These are phyloP conservation scores for Fusarium annulatum DNA, from an alignment of 2,329 filamentous ascomycete genomes.

Conservation along the genomic window DNA sequence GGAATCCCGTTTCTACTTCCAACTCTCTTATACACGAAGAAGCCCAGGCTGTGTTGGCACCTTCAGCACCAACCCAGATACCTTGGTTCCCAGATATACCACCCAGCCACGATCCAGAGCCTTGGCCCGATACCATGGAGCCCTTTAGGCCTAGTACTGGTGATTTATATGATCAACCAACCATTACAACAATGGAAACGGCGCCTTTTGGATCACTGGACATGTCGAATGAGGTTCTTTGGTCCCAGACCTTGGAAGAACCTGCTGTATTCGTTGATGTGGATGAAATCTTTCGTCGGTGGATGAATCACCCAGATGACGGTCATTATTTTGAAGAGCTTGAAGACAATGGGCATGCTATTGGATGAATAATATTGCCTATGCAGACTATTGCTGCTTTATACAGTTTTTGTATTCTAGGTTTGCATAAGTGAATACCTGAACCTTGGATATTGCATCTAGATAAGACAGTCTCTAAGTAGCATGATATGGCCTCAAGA, in stretches of 20 bases:
- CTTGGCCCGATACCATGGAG: fast-evolving
- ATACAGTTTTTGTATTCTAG: background rate
- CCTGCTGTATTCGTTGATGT: fast-evolving
- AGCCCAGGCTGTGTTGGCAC: fast-evolving
- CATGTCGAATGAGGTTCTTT: background rate
- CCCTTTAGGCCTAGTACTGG: background rate
- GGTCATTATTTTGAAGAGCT: background rate
- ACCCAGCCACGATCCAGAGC: fast-evolving
- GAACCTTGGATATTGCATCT: background rate
- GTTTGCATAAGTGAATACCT: fast-evolving
- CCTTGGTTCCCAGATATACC: fast-evolving
- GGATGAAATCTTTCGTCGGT: fast-evolving
- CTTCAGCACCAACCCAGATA: fast-evolving
- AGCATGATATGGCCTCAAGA: too few relatives aligned
- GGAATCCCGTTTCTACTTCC: fast-evolving
- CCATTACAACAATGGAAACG: fast-evolving
- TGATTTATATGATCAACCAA: fast-evolving
- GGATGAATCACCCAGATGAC: background rate
- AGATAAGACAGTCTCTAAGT: too few relatives aligned
- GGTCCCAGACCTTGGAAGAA: background rate
- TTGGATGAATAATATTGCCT: fast-evolving
- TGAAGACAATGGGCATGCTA: fast-evolving
- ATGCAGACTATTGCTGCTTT: fast-evolving
- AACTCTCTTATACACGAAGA: fast-evolving
- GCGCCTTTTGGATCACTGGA: background rate